These are phyloP conservation scores for Cyberlindnera petersonii DNA, from an alignment of 805 yeast species.

Conservation along the genomic window DNA sequence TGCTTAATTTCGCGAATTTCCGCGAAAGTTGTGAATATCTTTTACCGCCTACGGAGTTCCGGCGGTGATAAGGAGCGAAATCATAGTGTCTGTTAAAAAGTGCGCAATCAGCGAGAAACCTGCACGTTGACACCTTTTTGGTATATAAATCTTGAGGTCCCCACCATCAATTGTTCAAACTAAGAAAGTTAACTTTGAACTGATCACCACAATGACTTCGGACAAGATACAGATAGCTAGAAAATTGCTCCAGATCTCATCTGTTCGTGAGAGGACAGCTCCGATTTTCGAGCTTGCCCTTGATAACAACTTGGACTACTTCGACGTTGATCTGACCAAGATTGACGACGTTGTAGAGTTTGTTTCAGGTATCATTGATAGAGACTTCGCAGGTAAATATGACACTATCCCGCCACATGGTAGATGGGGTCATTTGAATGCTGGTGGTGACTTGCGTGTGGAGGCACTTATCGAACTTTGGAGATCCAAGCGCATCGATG, in stretches of 20 bases:
- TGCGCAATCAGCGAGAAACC: too few relatives aligned
- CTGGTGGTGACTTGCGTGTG: constrained; percentile 43
- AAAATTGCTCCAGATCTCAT: constrained; percentile 45
- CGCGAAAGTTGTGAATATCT: not conserved
- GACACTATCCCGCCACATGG: constrained; percentile 60
- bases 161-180: not conserved
- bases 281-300: constrained; percentile 41
- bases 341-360: constrained; percentile 42
- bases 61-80: constrained; percentile 11
- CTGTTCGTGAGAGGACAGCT: constrained; percentile 51
- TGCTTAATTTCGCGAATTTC: not conserved
- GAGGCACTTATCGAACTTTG: constrained; percentile 39
- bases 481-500: constrained; percentile 30
- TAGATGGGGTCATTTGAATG: constrained; percentile 62
- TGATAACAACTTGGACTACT: constrained; percentile 36
- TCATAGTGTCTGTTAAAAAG: too few relatives aligned
- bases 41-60: constrained; percentile 6
- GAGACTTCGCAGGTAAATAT: constrained; percentile 43
- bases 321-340: constrained; percentile 42
- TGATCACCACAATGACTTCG: constrained; percentile 6
- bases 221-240: constrained; percentile 4
- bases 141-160: not conserved
- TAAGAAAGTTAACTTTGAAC: too few relatives aligned
- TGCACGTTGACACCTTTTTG: too few relatives aligned
- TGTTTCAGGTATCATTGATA: constrained; percentile 37